Conservation (phyloP, 2,329 filamentous ascomycete species). For the Cladosporium sp. region DNA sequence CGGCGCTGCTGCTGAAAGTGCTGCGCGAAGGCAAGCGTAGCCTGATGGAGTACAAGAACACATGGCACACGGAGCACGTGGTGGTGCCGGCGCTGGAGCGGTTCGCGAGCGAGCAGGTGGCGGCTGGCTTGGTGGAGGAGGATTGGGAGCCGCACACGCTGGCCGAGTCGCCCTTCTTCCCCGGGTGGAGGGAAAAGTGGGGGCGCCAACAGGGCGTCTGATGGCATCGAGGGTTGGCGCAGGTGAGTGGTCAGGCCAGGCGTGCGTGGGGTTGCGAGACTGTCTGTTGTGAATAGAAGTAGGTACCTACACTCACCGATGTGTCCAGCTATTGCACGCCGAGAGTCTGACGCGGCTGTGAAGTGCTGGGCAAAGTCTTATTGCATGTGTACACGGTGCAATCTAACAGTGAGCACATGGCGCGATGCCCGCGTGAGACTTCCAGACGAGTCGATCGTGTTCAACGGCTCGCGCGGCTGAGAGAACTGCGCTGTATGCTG, state of each 20-base stretch:
- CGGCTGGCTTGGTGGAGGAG: constrained; percentile 52
- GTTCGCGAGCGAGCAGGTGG: constrained; percentile 61
- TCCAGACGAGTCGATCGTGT: too few species aligned
- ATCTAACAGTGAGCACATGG: too few species aligned
- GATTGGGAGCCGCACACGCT: constrained; percentile 65
- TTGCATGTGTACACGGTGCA: too few species aligned
- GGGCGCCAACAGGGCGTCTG: constrained; percentile 55
- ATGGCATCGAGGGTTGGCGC: not conserved
- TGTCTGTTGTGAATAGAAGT: too few species aligned
- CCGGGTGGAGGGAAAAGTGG: constrained; percentile 73
- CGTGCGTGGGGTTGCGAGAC: too few species aligned
- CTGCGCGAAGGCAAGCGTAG: constrained; percentile 64
- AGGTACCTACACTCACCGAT: too few species aligned
- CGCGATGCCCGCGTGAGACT: too few species aligned
- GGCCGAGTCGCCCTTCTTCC: constrained; percentile 69
- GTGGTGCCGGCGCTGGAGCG: constrained; percentile 57
- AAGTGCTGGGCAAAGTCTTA: too few species aligned
- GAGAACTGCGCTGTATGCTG: too few species aligned
- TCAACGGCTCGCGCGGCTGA: too few species aligned
- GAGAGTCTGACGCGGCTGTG: too few species aligned
- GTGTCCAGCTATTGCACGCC: too few species aligned
- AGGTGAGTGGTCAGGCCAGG: not conserved
- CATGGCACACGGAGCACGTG: constrained; percentile 71
- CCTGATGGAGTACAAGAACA: constrained; percentile 74
- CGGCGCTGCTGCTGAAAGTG: constrained; percentile 61